Evolutionary conservation across 345 rosid genomes (phyloP), one percentile per base, ranked within the genome.

Genomic region (Pugionium dolabratum): DNA sequence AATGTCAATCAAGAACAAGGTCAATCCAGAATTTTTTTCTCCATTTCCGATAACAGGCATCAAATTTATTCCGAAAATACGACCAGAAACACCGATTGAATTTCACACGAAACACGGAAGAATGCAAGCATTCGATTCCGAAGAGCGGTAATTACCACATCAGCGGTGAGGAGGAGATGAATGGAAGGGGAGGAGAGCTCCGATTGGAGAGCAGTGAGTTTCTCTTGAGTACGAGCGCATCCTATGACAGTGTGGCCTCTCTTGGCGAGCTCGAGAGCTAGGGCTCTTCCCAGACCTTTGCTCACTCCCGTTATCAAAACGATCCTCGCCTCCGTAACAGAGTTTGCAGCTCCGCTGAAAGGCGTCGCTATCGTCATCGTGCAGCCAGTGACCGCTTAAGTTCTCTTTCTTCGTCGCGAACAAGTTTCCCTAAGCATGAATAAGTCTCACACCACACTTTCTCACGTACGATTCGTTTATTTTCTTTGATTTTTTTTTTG

Each of bases 211-310:
- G 90, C 67, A 60, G 77, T 65, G 76, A 93, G 90, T 63, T 75
- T 84, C 42, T 90, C 97, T 70, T 79, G 90, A 26, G 90, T 27
- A 59, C 97, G 98, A 40, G 97, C 84, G 81, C 98, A 90, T 53
- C 98, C 98, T 65, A 93, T 84, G 4, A 90, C 76, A 9, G 90
- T 69, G 78, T 93, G 98, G 29, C 97, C 98, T 68, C 87, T 77
- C 78, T 85, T 90, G 9, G 94, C 89, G 33, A 93, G 66, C 84
- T 93, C 98, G 0, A 85, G 51, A 27, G 98, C 88, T 45, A 93
- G 83, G 76, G 98, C 96, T 84, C 82, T 79, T 4, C 98, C 98
- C 2, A 93, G 76, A 5, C 98, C 98, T 73, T 77, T 83, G 81
- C 98, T 79, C 55, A 81, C 98, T 70, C 98, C 98, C 4, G 97